Evolutionary conservation across 176 grass and related monocot species (phyloP), one percentile per base, ranked within the genome.

Genomic region (Saccharum spontaneum): DNA sequence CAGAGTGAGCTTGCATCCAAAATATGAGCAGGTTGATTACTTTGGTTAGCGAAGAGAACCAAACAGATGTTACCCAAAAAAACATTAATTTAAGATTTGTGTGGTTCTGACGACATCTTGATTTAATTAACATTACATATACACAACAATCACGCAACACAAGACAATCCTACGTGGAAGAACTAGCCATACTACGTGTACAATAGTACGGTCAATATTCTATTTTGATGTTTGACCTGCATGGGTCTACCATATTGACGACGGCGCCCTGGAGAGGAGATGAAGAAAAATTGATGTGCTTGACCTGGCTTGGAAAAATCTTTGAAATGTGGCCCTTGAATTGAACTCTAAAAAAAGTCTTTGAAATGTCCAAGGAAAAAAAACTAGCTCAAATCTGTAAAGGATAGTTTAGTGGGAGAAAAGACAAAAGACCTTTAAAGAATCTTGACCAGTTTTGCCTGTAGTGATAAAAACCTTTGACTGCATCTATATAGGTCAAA

Each of bases 291-390:
- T 57, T 26, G 44, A 73, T 41, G 13, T 30, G 8, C 76, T 80
- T 77, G 78, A 86, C 78, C 31, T 82, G 13, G 17, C 18, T 43
- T 55, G 33, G 83, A 90, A 85, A 73, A 84, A 44, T 45, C 44
- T 73, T 72, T 69, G 57, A 61, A 61, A 61, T 61, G 9, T 61
- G 57, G 9, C 57, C 22, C 57, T 61, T 60, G 37, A 38, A 38
- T 60, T 60, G 55, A 62, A 62, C 22, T 26, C 59, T 62, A 0
- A 8, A 62, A 62, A 4, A 62, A 78, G 48, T 50, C 50, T 76
- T 69, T 75, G 87, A 84, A 89, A 73, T 41, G 23, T 79, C 45
- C 8, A 34, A 40, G 10, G 10, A 60, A 65, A 50, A 72, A n/a
- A 50, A 72, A n/a, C 5, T 18, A 40, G 16, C 16, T 6, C 5